Percentiles rank a stretch among this genome's conserved stretches.
Conservation (phyloP, 495 filamentous ascomycete genomes). For the Talaromyces wortmannii region DNA sequence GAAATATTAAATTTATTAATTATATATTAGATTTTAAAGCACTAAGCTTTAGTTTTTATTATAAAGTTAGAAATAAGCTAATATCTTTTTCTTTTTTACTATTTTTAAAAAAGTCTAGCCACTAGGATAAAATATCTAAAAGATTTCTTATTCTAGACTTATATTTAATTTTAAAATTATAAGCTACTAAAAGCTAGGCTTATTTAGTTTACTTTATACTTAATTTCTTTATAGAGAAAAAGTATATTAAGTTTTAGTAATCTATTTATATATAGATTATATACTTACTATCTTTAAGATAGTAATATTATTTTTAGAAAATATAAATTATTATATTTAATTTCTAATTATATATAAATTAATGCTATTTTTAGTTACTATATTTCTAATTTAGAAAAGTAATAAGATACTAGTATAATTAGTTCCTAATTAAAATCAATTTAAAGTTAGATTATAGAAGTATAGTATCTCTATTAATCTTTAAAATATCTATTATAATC, state of each 20-base stretch:
- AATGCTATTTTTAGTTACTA: not conserved
- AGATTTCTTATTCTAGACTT: not conserved
- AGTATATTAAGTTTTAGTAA: not conserved
- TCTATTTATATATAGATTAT: not conserved
- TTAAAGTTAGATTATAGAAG: not conserved
- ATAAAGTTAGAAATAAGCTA: not conserved
- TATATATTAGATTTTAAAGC: not conserved
- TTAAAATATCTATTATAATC: not conserved
- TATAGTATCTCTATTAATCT: not conserved
- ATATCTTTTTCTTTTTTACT: not conserved
- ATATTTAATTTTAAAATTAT: not conserved
- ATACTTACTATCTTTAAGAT: not conserved
- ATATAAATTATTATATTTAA: not conserved
- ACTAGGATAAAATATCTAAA: not conserved
- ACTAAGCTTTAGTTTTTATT: not conserved
- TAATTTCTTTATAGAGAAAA: not conserved
- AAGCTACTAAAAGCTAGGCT: not conserved
- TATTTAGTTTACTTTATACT: not conserved
- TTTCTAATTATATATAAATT: not conserved
- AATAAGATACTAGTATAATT: not conserved
- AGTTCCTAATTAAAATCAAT: not conserved
- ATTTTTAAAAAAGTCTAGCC: not conserved
- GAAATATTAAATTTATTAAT: not conserved
- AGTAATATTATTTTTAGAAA: not conserved
- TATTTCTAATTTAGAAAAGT: not conserved